A percentile compares a stretch with the other conserved stretches of the same genome.
Evolutionary conservation across 2,329 filamentous ascomycete species (phyloP).

Genomic region (Aspergillus fijiensis): DNA sequence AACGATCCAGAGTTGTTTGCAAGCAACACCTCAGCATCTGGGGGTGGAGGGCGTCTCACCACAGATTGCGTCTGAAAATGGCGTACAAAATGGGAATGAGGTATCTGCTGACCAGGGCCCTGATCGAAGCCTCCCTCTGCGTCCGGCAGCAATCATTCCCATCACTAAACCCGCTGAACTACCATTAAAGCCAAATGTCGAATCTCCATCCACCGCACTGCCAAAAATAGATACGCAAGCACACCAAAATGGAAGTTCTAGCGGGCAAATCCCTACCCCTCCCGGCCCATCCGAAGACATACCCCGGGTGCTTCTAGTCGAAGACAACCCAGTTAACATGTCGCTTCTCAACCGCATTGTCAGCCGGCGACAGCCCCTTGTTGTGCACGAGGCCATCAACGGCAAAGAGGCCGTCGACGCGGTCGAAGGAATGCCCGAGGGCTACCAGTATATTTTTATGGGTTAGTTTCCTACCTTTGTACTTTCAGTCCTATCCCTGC

Average conservation of each 20-base stretch:
- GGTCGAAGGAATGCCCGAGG: constrained; percentile 5
- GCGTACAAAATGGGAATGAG: background rate
- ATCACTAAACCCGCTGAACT: background rate
- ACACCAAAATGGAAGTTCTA: background rate
- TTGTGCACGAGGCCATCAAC: constrained; percentile 28
- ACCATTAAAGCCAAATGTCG: background rate
- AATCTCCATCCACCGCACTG: background rate
- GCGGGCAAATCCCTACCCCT: too few relatives aligned
- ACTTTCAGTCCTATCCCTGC: background rate
- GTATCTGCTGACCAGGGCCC: background rate
- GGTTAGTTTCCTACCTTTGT: background rate
- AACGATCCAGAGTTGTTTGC: constrained; percentile 4
- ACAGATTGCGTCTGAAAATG: background rate
- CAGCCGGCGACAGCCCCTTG: constrained; percentile 24
- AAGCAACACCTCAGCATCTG: background rate
- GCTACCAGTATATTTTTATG: background rate
- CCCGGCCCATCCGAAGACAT: background rate
- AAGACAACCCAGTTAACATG: constrained; percentile 39
- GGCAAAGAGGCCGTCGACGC: constrained; percentile 35
- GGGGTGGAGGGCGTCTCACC: background rate
- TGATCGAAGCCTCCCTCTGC: background rate
- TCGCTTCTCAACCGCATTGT: constrained; percentile 29
- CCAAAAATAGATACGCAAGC: background rate
- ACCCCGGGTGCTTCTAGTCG: constrained; percentile 31
- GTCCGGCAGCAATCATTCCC: background rate